Base-by-base conservation (phyloP, 1,284 basidiomycete species). In the Trametes polyzona region DNA sequence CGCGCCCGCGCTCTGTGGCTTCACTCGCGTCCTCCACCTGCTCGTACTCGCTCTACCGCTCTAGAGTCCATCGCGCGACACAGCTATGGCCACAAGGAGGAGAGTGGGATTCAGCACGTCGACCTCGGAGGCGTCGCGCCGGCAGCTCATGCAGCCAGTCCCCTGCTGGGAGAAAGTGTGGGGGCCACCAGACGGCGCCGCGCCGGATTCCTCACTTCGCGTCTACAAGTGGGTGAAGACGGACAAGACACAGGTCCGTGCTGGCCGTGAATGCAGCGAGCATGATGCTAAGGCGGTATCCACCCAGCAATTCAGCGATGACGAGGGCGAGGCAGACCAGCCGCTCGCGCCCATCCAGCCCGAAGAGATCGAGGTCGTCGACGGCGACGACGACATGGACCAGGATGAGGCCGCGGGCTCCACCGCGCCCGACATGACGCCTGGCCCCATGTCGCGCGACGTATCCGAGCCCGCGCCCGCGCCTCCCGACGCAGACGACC, bases 241-340 rank as follows among this genome's bases (percentile, higher is more conserved):
- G 9, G 87, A 90, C 52, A 88, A 84, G 70, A 76, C 77, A 47
- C 90, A 89, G 76, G 89, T 88, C 66, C 46, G 79, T 67, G 14
- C n/a, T n/a, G n/a, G n/a, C n/a, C n/a, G n/a, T n/a, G n/a, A n/a
- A n/a, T n/a, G n/a, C n/a, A n/a, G n/a, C n/a, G n/a, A n/a, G n/a
- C n/a, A n/a, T n/a, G n/a, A n/a, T n/a, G n/a, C n/a, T n/a, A n/a
- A n/a, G n/a, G n/a, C n/a, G n/a, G n/a, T n/a, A n/a, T n/a, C n/a
- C n/a, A n/a, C n/a, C n/a, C 46, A 92, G 90, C 85, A 90, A 80
- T 91, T 90, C 66, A 90, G 85, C 66, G 90, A 92, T 67, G 88
- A 92, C 55, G 90, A 92, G 67, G 87, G 82, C 50, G 87, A 84
- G 62, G 81, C 75, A 0, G 88, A 91, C 64, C 86, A 89, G 65